Base-by-base conservation (phyloP, 805 yeast species). In the Myxozyma vanderwaltii region DNA sequence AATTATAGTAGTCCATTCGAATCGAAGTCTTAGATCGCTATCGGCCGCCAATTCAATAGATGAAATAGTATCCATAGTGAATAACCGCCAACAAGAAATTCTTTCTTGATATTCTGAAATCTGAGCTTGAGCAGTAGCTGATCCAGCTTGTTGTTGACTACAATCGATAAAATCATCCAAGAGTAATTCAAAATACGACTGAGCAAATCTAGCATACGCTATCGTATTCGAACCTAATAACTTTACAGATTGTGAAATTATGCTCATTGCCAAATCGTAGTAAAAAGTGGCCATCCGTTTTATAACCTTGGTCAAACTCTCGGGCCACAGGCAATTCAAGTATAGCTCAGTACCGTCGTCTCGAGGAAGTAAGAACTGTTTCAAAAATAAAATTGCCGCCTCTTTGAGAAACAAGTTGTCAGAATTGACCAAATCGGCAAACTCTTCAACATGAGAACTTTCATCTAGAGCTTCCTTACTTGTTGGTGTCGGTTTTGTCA, bases 1-100 rank as follows among this genome's bases (percentile, higher is more conserved):
- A 21, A 80, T 71, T 7, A 82, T 71, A 13, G 75, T 68, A 0
- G 78, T 72, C 90, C 90, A 86, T 5, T 70, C 68, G 45, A 73
- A 75, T 23, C 85, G 53, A 2, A 54, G 13, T 17, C 51, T 48
- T 5, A 54, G 29, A 8, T 17, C 27, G 4, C 3, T 29, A 38
- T 19, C 24, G 24, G 13, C 8, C 3, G 35, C 41, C n/a, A 33
- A 36, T 15, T 36, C 50, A 23, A 40, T 10, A 31, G 38, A 24
- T 8, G 54, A 52, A 35, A 52, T 12, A 5, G 23, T 15, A 27
- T 54, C 59, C 35, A 56, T 31, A 17, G 52, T 45, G 27, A 51
- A 51, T 7, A 15, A 4, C 27, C 41, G 51, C 59, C 54, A 60
- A 12, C 41, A 27, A 3, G 40, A 40, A n/a, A 49, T 31, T 17